Conservation (phyloP, 495 filamentous ascomycete genomes). For the Parachaetomium inaequale region DNA sequence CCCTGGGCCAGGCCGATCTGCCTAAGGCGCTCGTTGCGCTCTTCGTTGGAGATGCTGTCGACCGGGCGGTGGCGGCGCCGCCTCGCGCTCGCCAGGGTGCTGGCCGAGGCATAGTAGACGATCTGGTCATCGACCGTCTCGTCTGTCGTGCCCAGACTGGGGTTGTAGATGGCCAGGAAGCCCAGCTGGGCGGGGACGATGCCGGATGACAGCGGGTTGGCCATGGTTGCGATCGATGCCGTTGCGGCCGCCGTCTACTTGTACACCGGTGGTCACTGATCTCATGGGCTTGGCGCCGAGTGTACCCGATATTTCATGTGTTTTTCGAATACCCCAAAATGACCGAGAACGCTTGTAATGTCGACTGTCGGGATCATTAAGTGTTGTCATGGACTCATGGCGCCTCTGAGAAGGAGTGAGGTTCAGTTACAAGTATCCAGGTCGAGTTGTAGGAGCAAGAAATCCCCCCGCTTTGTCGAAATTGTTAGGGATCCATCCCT, state of each 20-base stretch:
- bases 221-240: background rate
- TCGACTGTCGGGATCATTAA: too few relatives aligned
- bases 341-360: too few relatives aligned
- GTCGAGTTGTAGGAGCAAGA: background rate
- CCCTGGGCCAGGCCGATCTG: slow-evolving; percentile 97
- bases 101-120: slow-evolving; percentile 80
- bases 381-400: too few relatives aligned
- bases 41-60: slow-evolving; percentile 49
- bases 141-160: slow-evolving; percentile 79
- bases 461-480: slow-evolving; percentile 1
- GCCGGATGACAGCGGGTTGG: background rate
- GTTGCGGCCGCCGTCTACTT: background rate
- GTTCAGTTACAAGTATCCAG: background rate
- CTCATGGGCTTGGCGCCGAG: background rate
- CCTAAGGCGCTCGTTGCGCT: slow-evolving; percentile 76
- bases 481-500: slow-evolving; percentile 2
- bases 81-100: slow-evolving; percentile 35
- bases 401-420: background rate
- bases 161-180: slow-evolving; percentile 92
- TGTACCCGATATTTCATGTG: too few relatives aligned
- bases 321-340: too few relatives aligned
- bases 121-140: slow-evolving; percentile 87
- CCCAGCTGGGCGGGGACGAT: slow-evolving; percentile 77
- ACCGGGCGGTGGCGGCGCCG: slow-evolving; percentile 35
- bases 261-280: background rate